Percentiles rank a stretch among this genome's conserved stretches.
Conservation (phyloP, 2,329 filamentous ascomycete species). For the Penicillium sp. region DNA sequence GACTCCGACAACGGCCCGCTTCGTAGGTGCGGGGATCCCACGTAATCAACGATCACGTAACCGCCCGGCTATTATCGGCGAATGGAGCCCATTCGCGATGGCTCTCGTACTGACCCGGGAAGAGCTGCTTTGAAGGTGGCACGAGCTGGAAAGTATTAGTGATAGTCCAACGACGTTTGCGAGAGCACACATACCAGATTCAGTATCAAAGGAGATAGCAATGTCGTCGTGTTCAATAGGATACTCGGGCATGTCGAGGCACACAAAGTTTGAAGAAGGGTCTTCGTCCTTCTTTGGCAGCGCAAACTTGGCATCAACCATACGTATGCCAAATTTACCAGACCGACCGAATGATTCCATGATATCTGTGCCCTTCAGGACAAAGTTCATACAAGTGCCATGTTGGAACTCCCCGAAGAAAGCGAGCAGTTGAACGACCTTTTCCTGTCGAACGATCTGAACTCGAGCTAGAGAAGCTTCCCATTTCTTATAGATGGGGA, state of each 20-base stretch:
- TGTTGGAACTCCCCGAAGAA: slow-evolving; percentile 89
- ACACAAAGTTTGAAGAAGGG: slow-evolving; percentile 70
- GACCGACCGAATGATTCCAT: slow-evolving; percentile 70
- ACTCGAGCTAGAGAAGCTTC: slow-evolving; percentile 78
- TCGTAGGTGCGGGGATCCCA: slow-evolving; percentile 13
- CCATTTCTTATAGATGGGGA: slow-evolving; percentile 93
- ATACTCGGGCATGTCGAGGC: slow-evolving; percentile 83
- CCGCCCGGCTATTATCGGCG: slow-evolving; percentile 31
- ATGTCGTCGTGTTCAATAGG: slow-evolving; percentile 93
- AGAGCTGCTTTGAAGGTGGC: slow-evolving; percentile 39
- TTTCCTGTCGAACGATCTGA: slow-evolving; percentile 76
- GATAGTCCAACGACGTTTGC: not conserved
- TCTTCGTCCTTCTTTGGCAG: slow-evolving; percentile 63
- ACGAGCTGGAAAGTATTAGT: slow-evolving; percentile 32
- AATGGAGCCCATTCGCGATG: slow-evolving; percentile 44
- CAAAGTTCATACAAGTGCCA: slow-evolving; percentile 85
- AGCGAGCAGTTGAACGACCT: slow-evolving; percentile 73
- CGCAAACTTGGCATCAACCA: slow-evolving; percentile 89
- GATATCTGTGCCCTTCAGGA: slow-evolving; percentile 78
- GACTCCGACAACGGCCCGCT: slow-evolving; percentile 5
- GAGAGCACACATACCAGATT: slow-evolving; percentile 62
- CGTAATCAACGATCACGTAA: slow-evolving; percentile 22
- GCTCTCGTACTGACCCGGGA: slow-evolving; percentile 41
- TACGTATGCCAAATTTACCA: slow-evolving; percentile 70
- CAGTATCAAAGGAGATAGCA: slow-evolving; percentile 77